Percentiles rank a stretch among this genome's conserved stretches.
Evolutionary conservation across 2,329 filamentous ascomycete species (phyloP).

Genomic region (Coniochaeta sp.): DNA sequence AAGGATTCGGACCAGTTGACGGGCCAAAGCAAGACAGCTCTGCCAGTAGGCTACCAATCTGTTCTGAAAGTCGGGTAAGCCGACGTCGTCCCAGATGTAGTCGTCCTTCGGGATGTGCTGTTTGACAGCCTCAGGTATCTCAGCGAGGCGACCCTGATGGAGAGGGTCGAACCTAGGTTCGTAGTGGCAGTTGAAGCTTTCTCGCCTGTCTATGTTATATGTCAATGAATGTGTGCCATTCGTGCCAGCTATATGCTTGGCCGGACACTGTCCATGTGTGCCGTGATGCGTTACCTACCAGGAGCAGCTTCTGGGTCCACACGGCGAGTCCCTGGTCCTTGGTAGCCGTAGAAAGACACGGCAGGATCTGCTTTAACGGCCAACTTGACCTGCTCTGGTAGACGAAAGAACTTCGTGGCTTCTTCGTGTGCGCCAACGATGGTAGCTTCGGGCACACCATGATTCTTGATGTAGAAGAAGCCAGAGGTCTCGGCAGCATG

Average conservation of each 20-base stretch:
- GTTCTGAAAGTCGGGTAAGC: background rate
- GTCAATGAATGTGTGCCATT: background rate
- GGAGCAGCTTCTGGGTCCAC: background rate
- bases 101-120: background rate
- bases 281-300: background rate
- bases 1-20: slow-evolving; percentile 11
- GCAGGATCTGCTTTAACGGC: background rate
- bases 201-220: background rate
- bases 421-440: background rate
- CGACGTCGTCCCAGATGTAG: slow-evolving; percentile 3
- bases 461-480: slow-evolving; percentile 5
- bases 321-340: background rate
- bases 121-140: background rate
- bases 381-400: background rate
- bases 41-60: slow-evolving; percentile 1
- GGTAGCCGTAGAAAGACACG: slow-evolving; percentile 3
- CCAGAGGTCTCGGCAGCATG: slow-evolving; percentile 2
- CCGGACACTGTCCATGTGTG: background rate
- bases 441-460: background rate
- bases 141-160: background rate
- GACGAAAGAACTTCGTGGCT: background rate
- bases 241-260: background rate
- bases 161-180: background rate
- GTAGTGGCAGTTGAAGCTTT: slow-evolving; percentile 3
- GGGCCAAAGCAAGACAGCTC: slow-evolving; percentile 10